Evolutionary conservation across 2,329 filamentous ascomycete genomes (phyloP).

Genomic region (Colletotrichum destructivum): DNA sequence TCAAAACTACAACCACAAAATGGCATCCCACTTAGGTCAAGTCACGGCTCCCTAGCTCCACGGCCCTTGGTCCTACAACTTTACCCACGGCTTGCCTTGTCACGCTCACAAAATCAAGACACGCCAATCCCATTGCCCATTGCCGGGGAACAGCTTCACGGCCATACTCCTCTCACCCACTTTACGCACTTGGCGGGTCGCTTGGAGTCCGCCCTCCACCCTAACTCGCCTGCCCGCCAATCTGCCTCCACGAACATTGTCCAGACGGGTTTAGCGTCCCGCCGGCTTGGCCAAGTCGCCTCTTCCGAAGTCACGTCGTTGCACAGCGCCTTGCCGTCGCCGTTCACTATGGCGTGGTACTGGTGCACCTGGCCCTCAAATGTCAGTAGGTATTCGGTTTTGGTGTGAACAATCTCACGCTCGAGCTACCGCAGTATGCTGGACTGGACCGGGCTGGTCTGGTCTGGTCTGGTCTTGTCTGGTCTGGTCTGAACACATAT

Average conservation of each 20-base stretch:
- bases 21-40: neutral
- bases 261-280: slow-evolving; percentile 38
- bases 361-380: slow-evolving; percentile 1
- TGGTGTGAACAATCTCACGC: slow-evolving; percentile 29
- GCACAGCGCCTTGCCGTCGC: slow-evolving; percentile 5
- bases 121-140: slow-evolving; percentile 23
- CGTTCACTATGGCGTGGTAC: neutral
- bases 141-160: slow-evolving; percentile 29
- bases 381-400: neutral
- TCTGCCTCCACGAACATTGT: slow-evolving; percentile 30
- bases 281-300: slow-evolving; percentile 34
- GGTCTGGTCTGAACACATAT: slow-evolving; percentile 7
- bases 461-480: slow-evolving; percentile 6
- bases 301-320: slow-evolving; percentile 33
- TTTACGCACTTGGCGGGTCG: slow-evolving; percentile 40
- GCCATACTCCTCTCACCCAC: slow-evolving; percentile 31
- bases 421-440: slow-evolving; percentile 13
- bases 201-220: slow-evolving; percentile 32
- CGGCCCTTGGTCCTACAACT: slow-evolving; percentile 18
- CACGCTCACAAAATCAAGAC: slow-evolving; percentile 40
- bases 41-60: neutral
- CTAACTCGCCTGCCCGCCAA: slow-evolving; percentile 26
- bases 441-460: slow-evolving; percentile 11
- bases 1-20: neutral
- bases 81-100: slow-evolving; percentile 32